Conservation (phyloP, 2,329 filamentous ascomycete genomes). For the Xylariaceae sp. region DNA sequence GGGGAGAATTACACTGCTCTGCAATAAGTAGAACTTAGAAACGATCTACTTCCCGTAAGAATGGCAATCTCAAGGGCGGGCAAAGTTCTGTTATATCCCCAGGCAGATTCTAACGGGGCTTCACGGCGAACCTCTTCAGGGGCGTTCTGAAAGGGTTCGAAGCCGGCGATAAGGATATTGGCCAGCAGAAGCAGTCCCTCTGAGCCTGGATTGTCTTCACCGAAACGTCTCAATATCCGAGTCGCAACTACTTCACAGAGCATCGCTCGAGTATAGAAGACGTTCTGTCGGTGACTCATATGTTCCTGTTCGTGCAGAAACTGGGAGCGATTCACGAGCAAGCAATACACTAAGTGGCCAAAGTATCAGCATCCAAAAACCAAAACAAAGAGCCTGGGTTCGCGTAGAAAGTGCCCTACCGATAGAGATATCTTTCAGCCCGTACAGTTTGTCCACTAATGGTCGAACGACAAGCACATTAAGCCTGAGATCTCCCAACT, state of each 20-base stretch:
- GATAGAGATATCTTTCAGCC: slow-evolving; percentile 72
- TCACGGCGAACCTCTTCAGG: slow-evolving; percentile 60
- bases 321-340: slow-evolving; percentile 75
- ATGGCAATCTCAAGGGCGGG: slow-evolving; percentile 81
- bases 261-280: slow-evolving; percentile 70
- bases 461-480: slow-evolving; percentile 76
- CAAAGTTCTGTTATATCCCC: slow-evolving; percentile 53
- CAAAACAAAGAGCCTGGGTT: background rate
- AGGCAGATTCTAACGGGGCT: slow-evolving; percentile 45
- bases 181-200: slow-evolving; percentile 67
- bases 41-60: slow-evolving; percentile 72
- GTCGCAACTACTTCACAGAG: slow-evolving; percentile 77
- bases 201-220: slow-evolving; percentile 68
- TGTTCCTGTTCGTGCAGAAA: slow-evolving; percentile 74
- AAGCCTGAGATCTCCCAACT: slow-evolving; percentile 74
- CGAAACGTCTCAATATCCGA: slow-evolving; percentile 70
- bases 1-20: slow-evolving; percentile 57
- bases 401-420: slow-evolving; percentile 39
- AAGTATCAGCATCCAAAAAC: slow-evolving; percentile 5
- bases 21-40: slow-evolving; percentile 70
- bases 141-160: slow-evolving; percentile 80
- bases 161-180: slow-evolving; percentile 75
- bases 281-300: slow-evolving; percentile 72
- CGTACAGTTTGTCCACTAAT: slow-evolving; percentile 77
- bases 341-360: slow-evolving; percentile 60